These are phyloP conservation scores for Aspergillus spinulosporus DNA, from an alignment of 2,329 filamentous ascomycete genomes.

Conservation along the genomic window DNA sequence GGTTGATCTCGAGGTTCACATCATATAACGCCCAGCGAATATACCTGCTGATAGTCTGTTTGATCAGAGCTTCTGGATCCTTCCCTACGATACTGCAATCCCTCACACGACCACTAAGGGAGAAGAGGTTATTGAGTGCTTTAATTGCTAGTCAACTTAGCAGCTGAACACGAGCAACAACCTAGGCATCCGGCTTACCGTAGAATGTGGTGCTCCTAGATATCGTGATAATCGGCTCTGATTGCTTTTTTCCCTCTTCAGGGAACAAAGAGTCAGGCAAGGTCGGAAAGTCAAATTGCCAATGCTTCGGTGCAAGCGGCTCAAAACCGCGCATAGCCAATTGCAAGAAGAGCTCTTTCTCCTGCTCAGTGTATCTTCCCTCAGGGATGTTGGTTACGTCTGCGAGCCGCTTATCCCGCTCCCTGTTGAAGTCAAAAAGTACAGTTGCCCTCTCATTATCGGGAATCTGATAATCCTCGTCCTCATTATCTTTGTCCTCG, in stretches of 20 bases:
- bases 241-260: constrained; percentile 30
- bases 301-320: constrained; percentile 54
- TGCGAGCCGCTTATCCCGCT: constrained; percentile 38
- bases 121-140: constrained; percentile 52
- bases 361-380: constrained; percentile 53
- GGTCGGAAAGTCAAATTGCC: constrained; percentile 56
- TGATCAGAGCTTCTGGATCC: constrained; percentile 39
- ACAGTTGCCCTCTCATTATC: constrained; percentile 28
- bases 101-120: constrained; percentile 53
- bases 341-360: constrained; percentile 55
- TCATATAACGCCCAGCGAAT: constrained; percentile 57
- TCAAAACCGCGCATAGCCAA: constrained; percentile 58
- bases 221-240: constrained; percentile 50
- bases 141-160: constrained; percentile 44
- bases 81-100: constrained; percentile 48
- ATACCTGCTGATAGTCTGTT: constrained; percentile 48
- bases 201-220: constrained; percentile 46
- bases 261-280: constrained; percentile 57
- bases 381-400: constrained; percentile 41
- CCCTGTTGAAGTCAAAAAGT: constrained; percentile 30
- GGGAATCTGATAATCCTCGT: constrained; percentile 18
- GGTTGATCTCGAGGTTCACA: constrained; percentile 40
- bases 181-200: constrained; percentile 32
- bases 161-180: neutral
- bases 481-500: constrained; percentile 2